phyloP scores from a whole-genome alignment of 805 yeast genomes.

The Cyberlindnera meyerae region DNA sequence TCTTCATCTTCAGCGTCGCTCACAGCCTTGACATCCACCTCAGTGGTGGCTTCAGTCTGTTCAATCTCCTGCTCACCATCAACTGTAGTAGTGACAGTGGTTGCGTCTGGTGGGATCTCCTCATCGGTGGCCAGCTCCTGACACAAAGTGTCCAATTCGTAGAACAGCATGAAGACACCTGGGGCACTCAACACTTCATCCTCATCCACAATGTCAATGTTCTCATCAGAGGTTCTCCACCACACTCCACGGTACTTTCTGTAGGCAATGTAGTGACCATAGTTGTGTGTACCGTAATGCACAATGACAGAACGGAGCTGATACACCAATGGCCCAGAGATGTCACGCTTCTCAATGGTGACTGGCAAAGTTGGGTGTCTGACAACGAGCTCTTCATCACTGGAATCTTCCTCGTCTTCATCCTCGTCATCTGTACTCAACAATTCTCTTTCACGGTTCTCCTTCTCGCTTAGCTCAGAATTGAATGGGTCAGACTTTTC shows the following conservation, averaged over 20 bases:
- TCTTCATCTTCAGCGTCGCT: slow-evolving; percentile 4
- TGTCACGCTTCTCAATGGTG: slow-evolving; percentile 13
- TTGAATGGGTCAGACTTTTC: too few relatives aligned
- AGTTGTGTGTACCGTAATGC: slow-evolving; percentile 93
- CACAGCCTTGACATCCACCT: too few relatives aligned
- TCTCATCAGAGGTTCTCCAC: slow-evolving; percentile 95
- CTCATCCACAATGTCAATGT: slow-evolving; percentile 74
- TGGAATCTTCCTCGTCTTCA: slow-evolving; percentile 1
- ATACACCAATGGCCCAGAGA: slow-evolving; percentile 48
- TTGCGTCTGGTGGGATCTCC: too few relatives aligned
- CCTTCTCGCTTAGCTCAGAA: too few relatives aligned
- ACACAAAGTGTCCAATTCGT: slow-evolving; percentile 51
- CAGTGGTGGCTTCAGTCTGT: too few relatives aligned
- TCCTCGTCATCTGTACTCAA: slow-evolving; percentile 10
- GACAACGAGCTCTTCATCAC: slow-evolving; percentile 5
- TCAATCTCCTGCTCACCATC: too few relatives aligned
- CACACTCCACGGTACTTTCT: slow-evolving; percentile 78
- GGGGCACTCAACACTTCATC: slow-evolving; percentile 75
- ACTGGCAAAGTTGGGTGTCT: slow-evolving; percentile 8
- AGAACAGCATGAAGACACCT: slow-evolving; percentile 91
- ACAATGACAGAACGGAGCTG: slow-evolving; percentile 80
- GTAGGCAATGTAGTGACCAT: slow-evolving; percentile 94
- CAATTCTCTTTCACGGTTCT: too few relatives aligned
- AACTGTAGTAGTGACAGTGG: too few relatives aligned
- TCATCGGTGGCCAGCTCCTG: slow-evolving; percentile 19